These are phyloP conservation scores for Kurtzmaniella quercitrusa DNA, from an alignment of 1,139 yeast species.

Conservation along the genomic window DNA sequence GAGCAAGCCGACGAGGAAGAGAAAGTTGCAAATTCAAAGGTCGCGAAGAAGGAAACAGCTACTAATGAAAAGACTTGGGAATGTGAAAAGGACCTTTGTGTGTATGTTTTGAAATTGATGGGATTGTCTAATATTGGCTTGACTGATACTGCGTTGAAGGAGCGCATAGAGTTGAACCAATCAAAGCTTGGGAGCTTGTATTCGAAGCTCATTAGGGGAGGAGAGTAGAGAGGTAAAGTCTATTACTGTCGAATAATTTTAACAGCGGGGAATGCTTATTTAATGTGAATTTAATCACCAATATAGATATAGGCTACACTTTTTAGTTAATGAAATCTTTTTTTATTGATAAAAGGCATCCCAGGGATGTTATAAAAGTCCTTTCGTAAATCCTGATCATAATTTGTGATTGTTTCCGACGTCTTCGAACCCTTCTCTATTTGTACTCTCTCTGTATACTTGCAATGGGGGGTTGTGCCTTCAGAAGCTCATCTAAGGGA, in stretches of 20 bases:
- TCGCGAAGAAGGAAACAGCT: constrained; percentile 5
- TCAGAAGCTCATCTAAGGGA: neutral
- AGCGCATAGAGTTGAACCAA: constrained; percentile 47
- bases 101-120: constrained; percentile 47
- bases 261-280: no score
- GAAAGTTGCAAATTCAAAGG: constrained; percentile 10
- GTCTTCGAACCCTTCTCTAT: no score
- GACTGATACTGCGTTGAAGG: constrained; percentile 22
- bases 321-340: no score
- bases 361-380: no score
- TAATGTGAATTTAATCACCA: no score
- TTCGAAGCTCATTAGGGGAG: constrained; percentile 8
- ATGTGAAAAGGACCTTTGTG: constrained; percentile 45
- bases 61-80: constrained; percentile 18
- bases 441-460: no score
- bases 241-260: no score
- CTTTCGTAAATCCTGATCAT: no score
- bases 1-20: constrained; percentile 18
- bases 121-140: constrained; percentile 39
- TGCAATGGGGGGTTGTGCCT: neutral
- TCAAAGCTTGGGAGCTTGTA: constrained; percentile 43
- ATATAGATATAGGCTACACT: no score
- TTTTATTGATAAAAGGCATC: no score
- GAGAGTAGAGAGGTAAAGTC: no score
- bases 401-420: no score